phyloP scores from a whole-genome alignment of 176 grass and related monocot species.

The Cocos nucifera region DNA sequence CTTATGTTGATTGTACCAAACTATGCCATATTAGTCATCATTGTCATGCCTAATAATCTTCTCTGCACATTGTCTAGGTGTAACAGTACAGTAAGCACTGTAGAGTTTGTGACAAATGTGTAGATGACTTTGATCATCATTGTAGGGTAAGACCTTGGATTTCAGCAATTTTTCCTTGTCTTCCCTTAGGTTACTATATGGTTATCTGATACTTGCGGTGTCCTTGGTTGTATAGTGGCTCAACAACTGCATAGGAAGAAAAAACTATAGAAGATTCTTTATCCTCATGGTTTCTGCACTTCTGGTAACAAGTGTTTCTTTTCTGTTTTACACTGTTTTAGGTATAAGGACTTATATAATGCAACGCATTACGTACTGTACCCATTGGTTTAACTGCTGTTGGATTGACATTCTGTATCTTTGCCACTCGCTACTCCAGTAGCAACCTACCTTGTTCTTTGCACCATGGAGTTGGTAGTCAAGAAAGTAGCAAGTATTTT shows the following conservation, averaged over 20 bases:
- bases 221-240: slow-evolving; percentile 55
- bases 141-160: slow-evolving; percentile 53
- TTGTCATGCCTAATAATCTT: too few relatives aligned
- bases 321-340: not conserved
- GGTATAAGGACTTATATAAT: too few relatives aligned
- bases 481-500: slow-evolving; percentile 32
- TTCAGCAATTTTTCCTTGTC: too few relatives aligned
- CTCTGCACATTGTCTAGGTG: slow-evolving; percentile 35
- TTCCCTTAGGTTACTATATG: too few relatives aligned
- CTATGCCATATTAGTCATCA: too few relatives aligned
- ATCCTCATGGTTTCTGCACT: slow-evolving; percentile 76
- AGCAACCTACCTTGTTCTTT: slow-evolving; percentile 1
- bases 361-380: too few relatives aligned
- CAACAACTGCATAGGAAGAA: slow-evolving; percentile 92
- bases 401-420: too few relatives aligned
- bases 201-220: not conserved
- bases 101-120: slow-evolving; percentile 95
- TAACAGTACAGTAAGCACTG: slow-evolving; percentile 96
- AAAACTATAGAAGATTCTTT: slow-evolving; percentile 87
- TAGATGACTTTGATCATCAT: slow-evolving; percentile 96
- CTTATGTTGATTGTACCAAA: too few relatives aligned
- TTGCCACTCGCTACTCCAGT: too few relatives aligned
- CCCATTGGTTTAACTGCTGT: too few relatives aligned
- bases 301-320: slow-evolving; percentile 36
- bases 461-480: slow-evolving; percentile 8